Percentiles rank a stretch among this genome's conserved stretches.
phyloP scores from a whole-genome alignment of 1,139 yeast genomes.

The Hyphopichia khmerensis region DNA sequence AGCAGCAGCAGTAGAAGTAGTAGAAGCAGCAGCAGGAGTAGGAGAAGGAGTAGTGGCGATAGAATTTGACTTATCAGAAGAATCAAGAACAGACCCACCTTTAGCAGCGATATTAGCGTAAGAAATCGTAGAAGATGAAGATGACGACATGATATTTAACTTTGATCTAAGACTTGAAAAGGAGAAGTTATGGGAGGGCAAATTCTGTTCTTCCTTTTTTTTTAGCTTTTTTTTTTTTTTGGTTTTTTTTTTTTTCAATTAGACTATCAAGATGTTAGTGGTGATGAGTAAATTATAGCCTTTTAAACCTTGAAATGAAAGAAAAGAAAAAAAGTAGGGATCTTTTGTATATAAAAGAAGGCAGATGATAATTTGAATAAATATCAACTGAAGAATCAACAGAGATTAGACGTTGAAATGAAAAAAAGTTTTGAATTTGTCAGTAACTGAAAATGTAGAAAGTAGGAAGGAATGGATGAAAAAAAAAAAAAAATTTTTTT shows the following conservation, averaged over 20 bases:
- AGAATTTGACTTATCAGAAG: not conserved
- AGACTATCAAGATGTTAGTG: not conserved
- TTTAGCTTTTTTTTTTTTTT: not conserved
- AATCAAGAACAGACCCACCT: slow-evolving; percentile 1
- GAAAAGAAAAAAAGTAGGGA: not conserved
- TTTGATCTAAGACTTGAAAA: not conserved
- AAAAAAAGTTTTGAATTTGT: not conserved
- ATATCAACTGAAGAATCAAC: not conserved
- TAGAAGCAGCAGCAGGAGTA: not conserved
- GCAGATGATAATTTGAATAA: not conserved
- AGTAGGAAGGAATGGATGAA: slow-evolving; percentile 1
- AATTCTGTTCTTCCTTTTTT: not conserved
- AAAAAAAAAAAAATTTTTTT: slow-evolving; percentile 1
- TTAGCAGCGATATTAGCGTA: slow-evolving; percentile 5
- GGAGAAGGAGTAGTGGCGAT: not conserved
- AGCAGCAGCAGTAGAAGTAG: not conserved
- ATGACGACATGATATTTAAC: not conserved
- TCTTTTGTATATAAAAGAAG: not conserved
- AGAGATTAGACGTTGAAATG: not conserved
- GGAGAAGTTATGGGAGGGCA: not conserved
- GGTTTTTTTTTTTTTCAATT: not conserved
- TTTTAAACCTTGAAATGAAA: not conserved
- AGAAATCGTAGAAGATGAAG: slow-evolving; percentile 3
- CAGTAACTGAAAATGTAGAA: not conserved
- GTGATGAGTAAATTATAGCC: not conserved